Evolutionary conservation across 495 filamentous ascomycete species (phyloP).

Genomic region (Glutinoglossum americanum): DNA sequence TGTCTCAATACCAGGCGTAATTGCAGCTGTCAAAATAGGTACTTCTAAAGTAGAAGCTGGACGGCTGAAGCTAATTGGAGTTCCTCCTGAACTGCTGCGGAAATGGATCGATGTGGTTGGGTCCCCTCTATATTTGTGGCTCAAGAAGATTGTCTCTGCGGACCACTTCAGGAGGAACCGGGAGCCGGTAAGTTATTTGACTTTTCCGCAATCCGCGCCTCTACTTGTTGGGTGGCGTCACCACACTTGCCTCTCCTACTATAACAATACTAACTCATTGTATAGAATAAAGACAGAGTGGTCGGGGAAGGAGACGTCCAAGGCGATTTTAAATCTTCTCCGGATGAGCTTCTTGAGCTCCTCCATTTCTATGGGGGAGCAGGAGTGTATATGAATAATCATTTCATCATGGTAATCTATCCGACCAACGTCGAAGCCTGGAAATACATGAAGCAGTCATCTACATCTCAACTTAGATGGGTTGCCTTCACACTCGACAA

Average conservation of each 20-base stretch:
- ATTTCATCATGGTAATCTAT: not conserved
- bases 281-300: not conserved
- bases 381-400: not conserved
- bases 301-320: not conserved
- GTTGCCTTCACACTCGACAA: not conserved
- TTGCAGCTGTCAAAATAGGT: not conserved
- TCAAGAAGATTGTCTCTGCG: not conserved
- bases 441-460: not conserved
- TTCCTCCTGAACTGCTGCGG: too few relatives aligned
- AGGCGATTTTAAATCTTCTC: not conserved
- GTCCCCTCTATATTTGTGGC: not conserved
- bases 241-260: not conserved
- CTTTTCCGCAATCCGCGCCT: not conserved
- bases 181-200: not conserved
- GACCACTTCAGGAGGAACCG: not conserved
- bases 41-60: not conserved
- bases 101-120: not conserved
- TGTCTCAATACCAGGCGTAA: not conserved
- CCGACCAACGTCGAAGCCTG: constrained; percentile 1
- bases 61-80: not conserved
- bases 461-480: not conserved
- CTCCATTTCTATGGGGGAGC: not conserved
- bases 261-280: not conserved
- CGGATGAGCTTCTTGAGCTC: not conserved
- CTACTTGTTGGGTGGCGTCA: not conserved